Evolutionary conservation across 768 basidiomycete genomes (phyloP).

Genomic region (Leccinum subtestaceum): DNA sequence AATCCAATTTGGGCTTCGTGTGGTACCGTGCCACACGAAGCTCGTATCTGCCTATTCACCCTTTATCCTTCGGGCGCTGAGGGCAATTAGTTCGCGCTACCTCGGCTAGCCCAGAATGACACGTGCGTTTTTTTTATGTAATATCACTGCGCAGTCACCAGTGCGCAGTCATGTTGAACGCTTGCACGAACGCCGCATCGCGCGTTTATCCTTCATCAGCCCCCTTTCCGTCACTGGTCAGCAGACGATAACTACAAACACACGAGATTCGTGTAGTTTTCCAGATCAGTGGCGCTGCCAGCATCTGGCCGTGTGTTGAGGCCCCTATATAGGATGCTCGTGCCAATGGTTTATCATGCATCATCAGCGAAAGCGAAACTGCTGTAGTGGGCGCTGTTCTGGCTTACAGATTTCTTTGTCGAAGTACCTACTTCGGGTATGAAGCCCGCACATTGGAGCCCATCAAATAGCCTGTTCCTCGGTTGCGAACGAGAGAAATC

Average conservation of each 20-base stretch:
- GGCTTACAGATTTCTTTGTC: neutral
- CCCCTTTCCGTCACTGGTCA: conserved; percentile 59
- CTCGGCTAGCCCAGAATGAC: conserved; percentile 50
- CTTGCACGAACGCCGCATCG: conserved; percentile 89
- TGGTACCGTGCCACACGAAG: too few relatives aligned
- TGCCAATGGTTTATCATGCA: neutral
- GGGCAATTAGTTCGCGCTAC: too few relatives aligned
- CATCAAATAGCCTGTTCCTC: neutral
- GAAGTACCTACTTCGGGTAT: neutral
- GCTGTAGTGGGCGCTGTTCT: neutral
- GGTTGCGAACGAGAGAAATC: neutral
- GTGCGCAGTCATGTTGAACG: conserved; percentile 8
- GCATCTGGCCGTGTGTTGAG: neutral
- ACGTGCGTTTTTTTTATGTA: too few relatives aligned
- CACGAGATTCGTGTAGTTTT: neutral
- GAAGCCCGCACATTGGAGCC: too few relatives aligned
- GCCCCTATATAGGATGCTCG: neutral
- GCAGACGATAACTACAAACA: neutral
- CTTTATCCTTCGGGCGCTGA: too few relatives aligned
- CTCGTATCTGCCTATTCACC: too few relatives aligned
- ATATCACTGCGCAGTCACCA: too few relatives aligned
- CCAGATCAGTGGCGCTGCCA: neutral
- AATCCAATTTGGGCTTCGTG: too few relatives aligned
- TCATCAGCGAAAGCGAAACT: neutral
- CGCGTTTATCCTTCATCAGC: conserved; percentile 91